Base-by-base conservation (phyloP, 805 yeast genomes). In the Schwanniomyces sp. region DNA sequence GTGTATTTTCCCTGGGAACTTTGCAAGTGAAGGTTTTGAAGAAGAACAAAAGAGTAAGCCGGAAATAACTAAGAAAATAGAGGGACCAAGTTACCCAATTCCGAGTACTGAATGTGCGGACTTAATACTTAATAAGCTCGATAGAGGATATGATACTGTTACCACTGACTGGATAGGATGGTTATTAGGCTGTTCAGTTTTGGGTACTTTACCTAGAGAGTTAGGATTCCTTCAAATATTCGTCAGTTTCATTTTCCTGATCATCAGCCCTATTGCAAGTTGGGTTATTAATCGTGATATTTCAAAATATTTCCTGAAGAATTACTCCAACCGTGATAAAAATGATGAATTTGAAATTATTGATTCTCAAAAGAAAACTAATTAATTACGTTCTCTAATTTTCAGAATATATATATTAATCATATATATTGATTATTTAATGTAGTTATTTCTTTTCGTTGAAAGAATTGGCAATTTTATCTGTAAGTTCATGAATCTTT, bases 11-110 rank as follows among this genome's bases (percentile, higher is more conserved):
- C 96, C 98, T 0, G 99, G 99, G 0, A 91, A 90, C 61, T 91
- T 92, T 66, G 80, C 75, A 41, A 85, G 95, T 52, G 98, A 91
- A 64, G 99, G 99, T 0, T 94, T 66, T 59, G 79, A 69, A 3
- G 82, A 83, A 49, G 99, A 94, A 64, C 86, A 91, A 61, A 66
- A 69, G 47, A 86, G 95, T 2, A 94, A 94, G 63, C 98, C 99
- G 0, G 79, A 75, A 8, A 88, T 94, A 47, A 91, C 97, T 1
- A 80, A 75, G 53, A 67, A 67, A 28, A 89, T 94, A 29, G 99
- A 94, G 65, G 99, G 98, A 1, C 76, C 95, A 1, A 86, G 95
- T 4, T 63, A 59, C 4, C 82, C 97, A 0, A 84, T 89, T 7
- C 57, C 83, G 1, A 85, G 87, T 7, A 84, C 79, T 14, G 72